Evolutionary conservation across 257 asterid species (phyloP).

Genomic region (Nicotiana paniculata): DNA sequence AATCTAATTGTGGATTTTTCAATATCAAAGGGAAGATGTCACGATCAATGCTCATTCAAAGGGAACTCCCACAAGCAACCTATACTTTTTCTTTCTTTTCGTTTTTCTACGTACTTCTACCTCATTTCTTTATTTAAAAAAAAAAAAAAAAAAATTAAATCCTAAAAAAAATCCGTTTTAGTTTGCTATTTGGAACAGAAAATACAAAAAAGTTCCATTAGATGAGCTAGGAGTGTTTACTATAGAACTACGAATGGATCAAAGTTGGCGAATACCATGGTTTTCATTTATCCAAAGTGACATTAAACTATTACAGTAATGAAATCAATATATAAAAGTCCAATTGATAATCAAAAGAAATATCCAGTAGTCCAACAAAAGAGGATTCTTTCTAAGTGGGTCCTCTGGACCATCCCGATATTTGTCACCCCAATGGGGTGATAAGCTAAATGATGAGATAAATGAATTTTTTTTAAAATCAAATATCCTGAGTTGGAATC

Average conservation of each 20-base stretch:
- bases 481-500: background rate
- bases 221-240: background rate
- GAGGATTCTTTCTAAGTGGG: background rate
- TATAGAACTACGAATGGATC: background rate
- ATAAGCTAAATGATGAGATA: slow-evolving; percentile 8
- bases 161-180: background rate
- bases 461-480: no score
- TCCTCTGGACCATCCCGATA: slow-evolving; percentile 5
- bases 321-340: background rate
- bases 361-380: slow-evolving; percentile 15
- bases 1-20: background rate
- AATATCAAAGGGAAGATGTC: background rate
- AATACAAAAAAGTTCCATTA: background rate
- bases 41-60: slow-evolving; percentile 11
- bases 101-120: background rate
- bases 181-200: background rate
- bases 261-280: background rate
- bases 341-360: background rate
- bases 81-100: background rate
- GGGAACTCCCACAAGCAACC: slow-evolving; percentile 23
- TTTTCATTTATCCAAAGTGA: background rate
- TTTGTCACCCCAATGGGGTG: slow-evolving; percentile 14
- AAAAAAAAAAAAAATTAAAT: no score
- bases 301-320: background rate
- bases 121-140: background rate